Conservation (phyloP, 2,329 filamentous ascomycete species). For the Hypoxylon sp. region DNA sequence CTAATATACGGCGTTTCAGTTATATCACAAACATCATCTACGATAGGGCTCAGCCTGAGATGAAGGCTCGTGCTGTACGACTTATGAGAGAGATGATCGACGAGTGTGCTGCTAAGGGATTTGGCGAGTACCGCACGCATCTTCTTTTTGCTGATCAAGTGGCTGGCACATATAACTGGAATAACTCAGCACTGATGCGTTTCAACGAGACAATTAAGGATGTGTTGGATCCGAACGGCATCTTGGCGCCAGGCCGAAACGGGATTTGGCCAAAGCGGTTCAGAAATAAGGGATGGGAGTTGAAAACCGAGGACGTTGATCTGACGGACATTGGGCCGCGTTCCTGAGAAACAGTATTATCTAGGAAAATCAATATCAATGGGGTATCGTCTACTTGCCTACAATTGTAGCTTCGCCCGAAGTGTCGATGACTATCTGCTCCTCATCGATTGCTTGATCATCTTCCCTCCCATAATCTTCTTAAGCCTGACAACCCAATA, state of each 20-base stretch:
- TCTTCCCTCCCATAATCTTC: conserved; percentile 63
- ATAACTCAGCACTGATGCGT: conserved; percentile 55
- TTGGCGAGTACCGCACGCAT: conserved; percentile 61
- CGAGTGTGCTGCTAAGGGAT: conserved; percentile 56
- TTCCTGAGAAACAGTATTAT: conserved; percentile 14
- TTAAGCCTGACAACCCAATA: conserved; percentile 77
- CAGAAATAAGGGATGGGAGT: conserved; percentile 49
- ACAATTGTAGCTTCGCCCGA: conserved; percentile 6
- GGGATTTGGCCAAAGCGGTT: conserved; percentile 53
- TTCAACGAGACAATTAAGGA: conserved; percentile 60
- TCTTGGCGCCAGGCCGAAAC: conserved; percentile 53
- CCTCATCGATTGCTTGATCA: conserved; percentile 19
- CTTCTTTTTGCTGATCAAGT: conserved; percentile 61
- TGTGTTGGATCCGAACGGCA: conserved; percentile 57
- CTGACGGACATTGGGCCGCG: conserved; percentile 37
- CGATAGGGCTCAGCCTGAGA: conserved; percentile 56
- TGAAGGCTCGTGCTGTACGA: conserved; percentile 47
- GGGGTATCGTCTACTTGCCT: conserved; percentile 36
- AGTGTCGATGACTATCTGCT: conserved; percentile 1
- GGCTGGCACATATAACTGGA: conserved; percentile 60
- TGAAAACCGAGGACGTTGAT: conserved; percentile 43
- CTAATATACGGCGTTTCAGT: not conserved
- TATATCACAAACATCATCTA: conserved; percentile 67
- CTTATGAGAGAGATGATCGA: conserved; percentile 53
- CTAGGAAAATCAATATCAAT: conserved; percentile 11